These are phyloP conservation scores for Rhipidocladum racemiflorum DNA, from an alignment of 176 grass and related monocot species.

Conservation along the genomic window DNA sequence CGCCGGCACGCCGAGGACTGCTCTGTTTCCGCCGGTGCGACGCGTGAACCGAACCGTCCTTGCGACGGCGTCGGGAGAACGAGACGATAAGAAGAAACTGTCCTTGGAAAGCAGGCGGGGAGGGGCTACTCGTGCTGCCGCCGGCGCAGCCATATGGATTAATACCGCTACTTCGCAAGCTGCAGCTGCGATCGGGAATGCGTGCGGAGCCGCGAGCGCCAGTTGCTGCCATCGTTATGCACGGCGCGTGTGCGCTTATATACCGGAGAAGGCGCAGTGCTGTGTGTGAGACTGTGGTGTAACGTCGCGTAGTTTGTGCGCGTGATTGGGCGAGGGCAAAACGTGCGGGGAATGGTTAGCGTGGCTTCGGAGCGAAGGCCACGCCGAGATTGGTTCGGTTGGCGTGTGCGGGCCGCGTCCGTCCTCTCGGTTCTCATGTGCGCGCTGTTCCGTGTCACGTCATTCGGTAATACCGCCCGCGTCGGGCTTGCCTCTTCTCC, in stretches of 20 bases:
- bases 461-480: background rate
- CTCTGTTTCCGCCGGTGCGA: background rate
- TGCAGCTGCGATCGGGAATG: background rate
- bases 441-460: background rate
- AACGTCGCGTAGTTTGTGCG: background rate
- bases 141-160: conserved; percentile 19
- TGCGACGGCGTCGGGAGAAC: background rate
- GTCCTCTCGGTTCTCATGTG: conserved; percentile 7
- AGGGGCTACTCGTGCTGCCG: background rate
- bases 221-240: background rate
- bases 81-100: background rate
- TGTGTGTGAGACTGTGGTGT: background rate
- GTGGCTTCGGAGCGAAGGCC: background rate
- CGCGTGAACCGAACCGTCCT: background rate
- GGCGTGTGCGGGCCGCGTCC: conserved; percentile 39
- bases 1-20: background rate
- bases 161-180: background rate
- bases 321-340: conserved; percentile 33
- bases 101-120: background rate
- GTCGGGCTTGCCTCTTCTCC: background rate
- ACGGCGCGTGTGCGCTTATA: background rate
- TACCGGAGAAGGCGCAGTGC: background rate
- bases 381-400: background rate
- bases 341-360: conserved; percentile 29
- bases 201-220: background rate